Evolutionary conservation across 2,329 filamentous ascomycete species (phyloP), one percentile per base, ranked within the genome.

Genomic region (Pseudocercospora eumusae): DNA sequence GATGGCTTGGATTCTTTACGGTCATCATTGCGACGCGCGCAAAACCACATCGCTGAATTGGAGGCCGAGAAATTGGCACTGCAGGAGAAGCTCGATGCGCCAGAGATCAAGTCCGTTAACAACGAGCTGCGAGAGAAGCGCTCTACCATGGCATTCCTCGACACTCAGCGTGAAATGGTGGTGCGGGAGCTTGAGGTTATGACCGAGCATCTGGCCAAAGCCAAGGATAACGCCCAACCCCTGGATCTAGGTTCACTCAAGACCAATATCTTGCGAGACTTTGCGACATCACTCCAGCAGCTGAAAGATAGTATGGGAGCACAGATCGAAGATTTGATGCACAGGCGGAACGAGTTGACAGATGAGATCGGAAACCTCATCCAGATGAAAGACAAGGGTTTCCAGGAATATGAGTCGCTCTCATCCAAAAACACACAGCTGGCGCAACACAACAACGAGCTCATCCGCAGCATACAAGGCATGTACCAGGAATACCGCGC

Each of bases 111-210:
- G 77, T 89, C 88, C 69, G 86, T 96, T 28, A 96, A 96, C 76
- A 92, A 89, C 69, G 93, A 93, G 74, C 81, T 98, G 23, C 84
- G 90, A 36, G 93, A 98, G 77, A 98, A 98, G 80, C 85, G 95
- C 62, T 96, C 96, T 71, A 98, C 95, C 0, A 95, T 99, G 75
- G 93, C 93, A 6, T 90, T 96, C 18, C 82, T 98, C 56, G 93
- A 98, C 74, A 93, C 93, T 0, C 92, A 97, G 77, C 92, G 92
- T 56, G 93, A 98, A 77, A 93, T 98, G 75, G 93, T 96, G 78
- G 91, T 98, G 71, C 89, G 91, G 44, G 92, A 98, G 75, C 82
- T 98, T 18, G 92, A 96, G 73, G 89, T 93, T 40, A 84, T 97
- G 71, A 93, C 92, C 3, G 91, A 93, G 50, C 93, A 95, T 73